Conservation (phyloP, 495 filamentous ascomycete species). For the Arthonia radiata region DNA sequence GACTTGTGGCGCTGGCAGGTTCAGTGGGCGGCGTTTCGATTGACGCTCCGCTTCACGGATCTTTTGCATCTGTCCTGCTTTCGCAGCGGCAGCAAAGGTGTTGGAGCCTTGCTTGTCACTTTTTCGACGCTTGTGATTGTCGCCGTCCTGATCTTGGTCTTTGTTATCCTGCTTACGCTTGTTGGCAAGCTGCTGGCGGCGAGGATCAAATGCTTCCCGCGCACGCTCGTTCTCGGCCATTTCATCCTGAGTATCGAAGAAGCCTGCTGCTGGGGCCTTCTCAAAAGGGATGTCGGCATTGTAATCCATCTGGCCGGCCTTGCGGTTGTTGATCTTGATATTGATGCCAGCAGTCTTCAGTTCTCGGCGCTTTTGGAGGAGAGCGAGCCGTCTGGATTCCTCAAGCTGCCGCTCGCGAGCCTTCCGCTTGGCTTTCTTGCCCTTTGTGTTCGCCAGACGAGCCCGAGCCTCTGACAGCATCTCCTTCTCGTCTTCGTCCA, state of each 20-base stretch:
- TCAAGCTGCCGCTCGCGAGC: slow-evolving; percentile 87
- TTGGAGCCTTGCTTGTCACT: slow-evolving; percentile 58
- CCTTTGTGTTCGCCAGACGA: slow-evolving; percentile 87
- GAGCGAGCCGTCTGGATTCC: slow-evolving; percentile 69
- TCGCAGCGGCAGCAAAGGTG: slow-evolving; percentile 64
- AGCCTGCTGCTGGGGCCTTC: slow-evolving; percentile 68
- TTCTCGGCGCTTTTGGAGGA: slow-evolving; percentile 84
- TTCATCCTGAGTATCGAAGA: slow-evolving; percentile 82
- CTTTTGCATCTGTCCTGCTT: slow-evolving; percentile 87
- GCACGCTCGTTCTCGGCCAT: slow-evolving; percentile 58
- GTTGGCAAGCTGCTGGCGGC: slow-evolving; percentile 84
- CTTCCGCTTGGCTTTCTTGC: slow-evolving; percentile 97
- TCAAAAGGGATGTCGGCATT: slow-evolving; percentile 97
- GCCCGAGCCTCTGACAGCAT: slow-evolving; percentile 96
- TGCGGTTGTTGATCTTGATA: slow-evolving; percentile 79
- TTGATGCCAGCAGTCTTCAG: slow-evolving; percentile 96
- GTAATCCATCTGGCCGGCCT: slow-evolving; percentile 96
- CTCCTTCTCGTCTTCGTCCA: slow-evolving; percentile 98
- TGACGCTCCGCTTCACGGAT: slow-evolving; percentile 91
- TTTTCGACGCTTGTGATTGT: slow-evolving; percentile 65
- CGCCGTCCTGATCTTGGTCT: slow-evolving; percentile 50
- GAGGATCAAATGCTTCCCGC: slow-evolving; percentile 70
- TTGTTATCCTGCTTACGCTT: slow-evolving; percentile 88
- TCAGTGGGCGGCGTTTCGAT: slow-evolving; percentile 61
- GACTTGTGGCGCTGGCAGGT: slow-evolving; percentile 72